phyloP scores from a whole-genome alignment of 129 eudicot species.

The Erigeron canadensis region DNA sequence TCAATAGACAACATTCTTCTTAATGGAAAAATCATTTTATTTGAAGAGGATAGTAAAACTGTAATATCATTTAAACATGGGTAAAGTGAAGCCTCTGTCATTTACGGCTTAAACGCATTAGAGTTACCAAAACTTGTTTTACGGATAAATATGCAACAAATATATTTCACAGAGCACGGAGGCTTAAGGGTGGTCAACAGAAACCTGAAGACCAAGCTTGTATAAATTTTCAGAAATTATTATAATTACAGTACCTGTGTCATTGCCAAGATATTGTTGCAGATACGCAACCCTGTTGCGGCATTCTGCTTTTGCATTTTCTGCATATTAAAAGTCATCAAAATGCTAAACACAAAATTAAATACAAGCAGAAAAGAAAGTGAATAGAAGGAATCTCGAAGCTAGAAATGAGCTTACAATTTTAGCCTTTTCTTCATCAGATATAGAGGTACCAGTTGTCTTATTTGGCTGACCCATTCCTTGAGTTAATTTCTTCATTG shows the following conservation, averaged over 20 bases:
- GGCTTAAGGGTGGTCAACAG: background rate
- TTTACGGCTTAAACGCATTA: background rate
- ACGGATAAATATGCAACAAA: background rate
- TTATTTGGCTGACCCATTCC: slow-evolving; percentile 84
- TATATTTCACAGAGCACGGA: background rate
- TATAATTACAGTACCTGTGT: slow-evolving; percentile 50
- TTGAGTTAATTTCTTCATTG: slow-evolving; percentile 79
- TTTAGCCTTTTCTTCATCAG: slow-evolving; percentile 72
- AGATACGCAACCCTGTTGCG: slow-evolving; percentile 80
- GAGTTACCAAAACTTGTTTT: background rate
- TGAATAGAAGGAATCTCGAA: background rate
- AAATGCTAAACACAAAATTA: background rate
- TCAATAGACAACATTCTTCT: no score
- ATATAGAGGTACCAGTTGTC: slow-evolving; percentile 58
- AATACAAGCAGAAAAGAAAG: slow-evolving; percentile 9
- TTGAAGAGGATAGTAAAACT: background rate
- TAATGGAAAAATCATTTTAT: no score
- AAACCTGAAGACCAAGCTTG: background rate
- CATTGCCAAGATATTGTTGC: slow-evolving; percentile 95
- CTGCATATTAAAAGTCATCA: slow-evolving; percentile 43
- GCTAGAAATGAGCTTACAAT: slow-evolving; percentile 64
- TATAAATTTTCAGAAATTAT: background rate
- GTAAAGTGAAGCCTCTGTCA: background rate
- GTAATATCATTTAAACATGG: background rate
- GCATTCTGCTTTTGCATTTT: slow-evolving; percentile 82